These are phyloP conservation scores for Phaseolus lunatus DNA, from an alignment of 306 rosid species.

Conservation along the genomic window DNA sequence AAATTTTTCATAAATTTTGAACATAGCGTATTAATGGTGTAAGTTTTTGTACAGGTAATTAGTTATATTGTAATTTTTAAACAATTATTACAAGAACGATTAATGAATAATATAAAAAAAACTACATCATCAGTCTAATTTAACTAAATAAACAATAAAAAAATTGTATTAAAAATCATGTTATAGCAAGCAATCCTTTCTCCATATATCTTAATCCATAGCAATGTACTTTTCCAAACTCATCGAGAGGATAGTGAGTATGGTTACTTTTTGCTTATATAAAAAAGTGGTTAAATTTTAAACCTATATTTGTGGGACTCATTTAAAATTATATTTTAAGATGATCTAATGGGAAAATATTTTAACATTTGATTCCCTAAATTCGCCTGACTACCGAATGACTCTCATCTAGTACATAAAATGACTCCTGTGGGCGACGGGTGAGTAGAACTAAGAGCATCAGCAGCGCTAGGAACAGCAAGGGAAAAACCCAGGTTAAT, in stretches of 20 bases:
- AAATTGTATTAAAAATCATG: not conserved
- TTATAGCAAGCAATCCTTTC: not conserved
- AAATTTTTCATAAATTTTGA: not conserved
- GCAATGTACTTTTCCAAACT: slow-evolving; percentile 1
- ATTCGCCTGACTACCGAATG: slow-evolving; percentile 26
- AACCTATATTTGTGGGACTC: no score
- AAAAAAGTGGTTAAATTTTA: no score
- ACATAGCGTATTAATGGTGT: not conserved
- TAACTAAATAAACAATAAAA: not conserved
- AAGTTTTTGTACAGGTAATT: not conserved
- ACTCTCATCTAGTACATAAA: slow-evolving; percentile 30
- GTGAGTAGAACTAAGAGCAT: slow-evolving; percentile 38
- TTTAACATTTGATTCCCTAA: slow-evolving; percentile 11
- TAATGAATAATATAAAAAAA: not conserved
- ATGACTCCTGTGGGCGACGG: slow-evolving; percentile 29
- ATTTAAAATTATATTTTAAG: no score
- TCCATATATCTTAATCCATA: not conserved
- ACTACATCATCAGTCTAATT: not conserved
- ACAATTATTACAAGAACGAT: not conserved
- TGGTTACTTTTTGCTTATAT: no score
- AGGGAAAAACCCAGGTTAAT: slow-evolving; percentile 42
- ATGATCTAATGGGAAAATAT: no score
- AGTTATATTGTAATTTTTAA: not conserved
- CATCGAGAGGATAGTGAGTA: no score
- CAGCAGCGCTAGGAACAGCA: slow-evolving; percentile 47